phyloP scores from a whole-genome alignment of 2,329 filamentous ascomycete genomes.

The Colletotrichum noveboracense region DNA sequence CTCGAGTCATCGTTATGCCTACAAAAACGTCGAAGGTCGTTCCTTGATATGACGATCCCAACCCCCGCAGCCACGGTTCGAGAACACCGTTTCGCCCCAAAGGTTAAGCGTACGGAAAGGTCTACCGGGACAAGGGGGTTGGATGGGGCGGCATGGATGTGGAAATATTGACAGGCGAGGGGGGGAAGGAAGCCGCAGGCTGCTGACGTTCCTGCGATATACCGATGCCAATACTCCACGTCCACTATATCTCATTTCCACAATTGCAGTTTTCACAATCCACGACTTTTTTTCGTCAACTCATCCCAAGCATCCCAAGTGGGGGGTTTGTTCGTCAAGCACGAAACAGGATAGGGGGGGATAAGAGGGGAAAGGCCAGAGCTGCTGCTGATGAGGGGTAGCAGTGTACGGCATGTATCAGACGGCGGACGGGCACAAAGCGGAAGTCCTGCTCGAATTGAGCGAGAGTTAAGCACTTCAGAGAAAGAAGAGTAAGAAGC shows the following conservation, averaged over 20 bases:
- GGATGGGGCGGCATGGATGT: conserved; percentile 6
- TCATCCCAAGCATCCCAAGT: conserved; percentile 2
- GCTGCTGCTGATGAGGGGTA: background rate
- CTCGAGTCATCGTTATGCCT: conserved; percentile 16
- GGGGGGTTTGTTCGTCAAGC: conserved; percentile 1
- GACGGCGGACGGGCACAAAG: background rate
- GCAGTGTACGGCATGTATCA: background rate
- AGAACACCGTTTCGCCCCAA: conserved; percentile 15
- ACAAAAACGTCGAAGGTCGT: conserved; percentile 6
- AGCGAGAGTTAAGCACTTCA: background rate
- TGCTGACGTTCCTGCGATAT: background rate
- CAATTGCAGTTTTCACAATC: background rate
- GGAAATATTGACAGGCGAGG: background rate
- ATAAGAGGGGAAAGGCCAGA: background rate
- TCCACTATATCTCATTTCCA: background rate
- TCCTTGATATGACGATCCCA: conserved; percentile 6
- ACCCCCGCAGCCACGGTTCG: conserved; percentile 4
- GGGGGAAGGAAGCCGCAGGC: background rate
- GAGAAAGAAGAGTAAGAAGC: background rate
- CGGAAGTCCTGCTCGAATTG: background rate
- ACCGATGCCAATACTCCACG: background rate
- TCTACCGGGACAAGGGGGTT: conserved; percentile 9
- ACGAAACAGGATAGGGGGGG: background rate
- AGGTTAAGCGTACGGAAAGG: conserved; percentile 8
- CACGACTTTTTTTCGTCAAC: background rate